phyloP scores from a whole-genome alignment of 345 rosid species.

The Eucalyptus grandis region DNA sequence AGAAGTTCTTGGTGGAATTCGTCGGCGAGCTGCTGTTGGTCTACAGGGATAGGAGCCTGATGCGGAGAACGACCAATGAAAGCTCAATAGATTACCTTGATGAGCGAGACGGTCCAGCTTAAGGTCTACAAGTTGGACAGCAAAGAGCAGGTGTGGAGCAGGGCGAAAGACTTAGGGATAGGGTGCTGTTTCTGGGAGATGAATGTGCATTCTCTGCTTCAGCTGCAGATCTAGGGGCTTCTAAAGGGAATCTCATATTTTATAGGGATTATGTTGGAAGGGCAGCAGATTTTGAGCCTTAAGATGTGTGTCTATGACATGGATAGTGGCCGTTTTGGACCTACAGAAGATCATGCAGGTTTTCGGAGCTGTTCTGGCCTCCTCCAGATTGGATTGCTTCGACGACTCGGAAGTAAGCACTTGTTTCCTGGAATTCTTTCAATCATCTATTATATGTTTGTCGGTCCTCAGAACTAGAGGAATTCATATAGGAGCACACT shows the following conservation, averaged over 20 bases:
- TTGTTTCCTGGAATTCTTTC: not conserved
- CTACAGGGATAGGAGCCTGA: constrained; percentile 49
- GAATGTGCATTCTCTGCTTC: not conserved
- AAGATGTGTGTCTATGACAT: not conserved
- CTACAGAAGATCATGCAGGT: not conserved
- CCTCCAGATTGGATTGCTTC: constrained; percentile 33
- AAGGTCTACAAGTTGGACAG: constrained; percentile 49
- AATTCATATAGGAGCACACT: not conserved
- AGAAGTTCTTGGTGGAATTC: constrained; percentile 82
- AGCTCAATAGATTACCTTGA: not conserved
- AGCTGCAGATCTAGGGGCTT: not conserved
- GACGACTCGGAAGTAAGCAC: constrained; percentile 33
- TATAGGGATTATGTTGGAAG: not conserved
- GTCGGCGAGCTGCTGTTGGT: constrained; percentile 12
- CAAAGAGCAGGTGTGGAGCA: constrained; percentile 34
- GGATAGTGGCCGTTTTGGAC: not conserved
- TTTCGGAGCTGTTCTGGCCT: not conserved
- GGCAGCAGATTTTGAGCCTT: not conserved
- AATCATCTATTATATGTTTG: not conserved
- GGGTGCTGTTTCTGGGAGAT: not conserved
- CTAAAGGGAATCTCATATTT: not conserved
- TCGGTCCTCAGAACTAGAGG: not conserved
- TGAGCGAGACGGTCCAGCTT: not conserved
- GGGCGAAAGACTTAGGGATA: constrained; percentile 32
- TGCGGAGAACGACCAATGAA: not conserved